These are phyloP conservation scores for Daldinia loculata DNA, from an alignment of 495 filamentous ascomycete species.

Conservation along the genomic window DNA sequence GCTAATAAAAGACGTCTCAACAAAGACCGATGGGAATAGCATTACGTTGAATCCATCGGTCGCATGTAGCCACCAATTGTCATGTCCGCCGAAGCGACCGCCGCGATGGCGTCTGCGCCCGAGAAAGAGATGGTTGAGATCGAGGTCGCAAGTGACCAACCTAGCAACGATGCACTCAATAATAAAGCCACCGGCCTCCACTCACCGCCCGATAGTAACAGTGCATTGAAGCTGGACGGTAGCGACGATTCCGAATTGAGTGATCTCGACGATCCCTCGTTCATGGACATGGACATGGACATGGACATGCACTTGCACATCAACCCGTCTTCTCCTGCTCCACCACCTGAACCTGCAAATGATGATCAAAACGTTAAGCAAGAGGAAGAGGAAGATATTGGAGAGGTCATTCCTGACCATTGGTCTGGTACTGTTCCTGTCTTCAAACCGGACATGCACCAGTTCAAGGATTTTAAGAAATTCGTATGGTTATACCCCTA, in stretches of 20 bases:
- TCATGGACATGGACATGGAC: conserved; percentile 44
- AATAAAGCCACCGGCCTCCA: conserved; percentile 55
- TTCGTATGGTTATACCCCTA: conserved; percentile 62
- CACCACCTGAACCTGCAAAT: conserved; percentile 18
- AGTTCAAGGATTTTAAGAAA: conserved; percentile 89
- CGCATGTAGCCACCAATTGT: conserved; percentile 45
- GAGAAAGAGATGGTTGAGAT: conserved; percentile 31
- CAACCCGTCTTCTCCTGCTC: conserved; percentile 39
- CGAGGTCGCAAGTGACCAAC: conserved; percentile 28
- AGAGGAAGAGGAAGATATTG: conserved; percentile 63
- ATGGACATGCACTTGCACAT: conserved; percentile 32
- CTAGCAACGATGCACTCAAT: conserved; percentile 25
- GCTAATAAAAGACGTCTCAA: background rate
- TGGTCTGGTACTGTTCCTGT: conserved; percentile 92
- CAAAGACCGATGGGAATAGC: background rate
- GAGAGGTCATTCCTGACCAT: conserved; percentile 80
- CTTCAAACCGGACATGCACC: conserved; percentile 93
- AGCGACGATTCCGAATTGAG: conserved; percentile 65
- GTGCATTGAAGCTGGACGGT: conserved; percentile 57
- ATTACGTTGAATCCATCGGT: conserved; percentile 29
- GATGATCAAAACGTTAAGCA: conserved; percentile 30
- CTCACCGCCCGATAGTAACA: conserved; percentile 62
- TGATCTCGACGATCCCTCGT: conserved; percentile 58
- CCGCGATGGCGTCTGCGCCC: conserved; percentile 43
- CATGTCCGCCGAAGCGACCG: conserved; percentile 48